phyloP scores from a whole-genome alignment of 2,329 filamentous ascomycete genomes.

The Niveomyces coronatus region DNA sequence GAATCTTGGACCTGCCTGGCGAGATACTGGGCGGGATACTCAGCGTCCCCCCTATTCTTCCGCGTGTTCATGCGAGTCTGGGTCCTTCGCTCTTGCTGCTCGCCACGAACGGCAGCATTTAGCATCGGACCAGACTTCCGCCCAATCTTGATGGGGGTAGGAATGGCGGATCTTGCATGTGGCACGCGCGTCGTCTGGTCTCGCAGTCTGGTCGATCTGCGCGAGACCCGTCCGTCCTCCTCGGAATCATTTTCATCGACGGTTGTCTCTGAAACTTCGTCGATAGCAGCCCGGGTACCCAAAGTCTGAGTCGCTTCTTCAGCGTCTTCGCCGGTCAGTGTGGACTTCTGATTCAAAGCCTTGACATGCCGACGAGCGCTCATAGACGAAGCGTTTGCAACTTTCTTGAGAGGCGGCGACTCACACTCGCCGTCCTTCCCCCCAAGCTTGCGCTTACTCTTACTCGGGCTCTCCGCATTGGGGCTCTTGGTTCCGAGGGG shows the following conservation, averaged over 20 bases:
- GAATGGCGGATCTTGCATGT: constrained; percentile 22
- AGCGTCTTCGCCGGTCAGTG: neutral
- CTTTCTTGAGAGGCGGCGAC: constrained; percentile 15
- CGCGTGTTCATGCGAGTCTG: constrained; percentile 24
- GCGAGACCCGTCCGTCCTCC: constrained; percentile 11
- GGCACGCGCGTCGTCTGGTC: constrained; percentile 11
- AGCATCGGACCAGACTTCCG: constrained; percentile 14
- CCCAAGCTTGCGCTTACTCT: constrained; percentile 23
- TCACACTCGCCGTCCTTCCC: constrained; percentile 12
- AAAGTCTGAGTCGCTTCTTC: constrained; percentile 4
- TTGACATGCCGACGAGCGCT: constrained; percentile 15
- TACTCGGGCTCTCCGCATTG: constrained; percentile 24
- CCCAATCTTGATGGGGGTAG: constrained; percentile 24
- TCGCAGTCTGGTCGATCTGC: constrained; percentile 25
- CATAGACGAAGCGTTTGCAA: constrained; percentile 16
- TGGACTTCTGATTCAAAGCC: neutral
- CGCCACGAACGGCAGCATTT: constrained; percentile 18
- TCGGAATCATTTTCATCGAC: constrained; percentile 13
- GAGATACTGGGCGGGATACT: constrained; percentile 24
- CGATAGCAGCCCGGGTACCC: neutral
- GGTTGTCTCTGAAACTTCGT: neutral
- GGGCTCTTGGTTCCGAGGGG: constrained; percentile 26
- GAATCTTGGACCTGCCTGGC: constrained; percentile 19
- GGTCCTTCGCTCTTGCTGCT: constrained; percentile 22
- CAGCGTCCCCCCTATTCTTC: constrained; percentile 25